Conservation (phyloP, 2,329 filamentous ascomycete genomes). For the Biscogniauxia mediterranea region DNA sequence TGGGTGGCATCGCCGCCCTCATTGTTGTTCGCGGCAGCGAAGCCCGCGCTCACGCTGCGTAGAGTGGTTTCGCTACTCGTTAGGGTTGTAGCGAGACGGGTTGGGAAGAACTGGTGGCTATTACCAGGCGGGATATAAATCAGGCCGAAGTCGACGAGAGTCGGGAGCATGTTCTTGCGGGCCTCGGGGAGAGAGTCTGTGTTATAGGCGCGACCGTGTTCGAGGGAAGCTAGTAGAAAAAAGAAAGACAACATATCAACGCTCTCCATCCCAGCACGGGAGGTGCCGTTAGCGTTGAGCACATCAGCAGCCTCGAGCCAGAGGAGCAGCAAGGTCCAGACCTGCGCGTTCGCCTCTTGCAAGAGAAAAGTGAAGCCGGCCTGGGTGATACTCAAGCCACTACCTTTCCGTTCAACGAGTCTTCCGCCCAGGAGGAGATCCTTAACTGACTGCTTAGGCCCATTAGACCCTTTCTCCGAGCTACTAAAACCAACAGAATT, state of each 20-base stretch:
- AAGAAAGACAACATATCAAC: slow-evolving; percentile 95
- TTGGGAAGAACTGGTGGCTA: slow-evolving; percentile 75
- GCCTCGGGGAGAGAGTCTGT: slow-evolving; percentile 78
- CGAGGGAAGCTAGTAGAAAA: slow-evolving; percentile 90
- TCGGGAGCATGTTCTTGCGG: slow-evolving; percentile 84
- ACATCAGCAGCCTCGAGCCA: slow-evolving; percentile 83
- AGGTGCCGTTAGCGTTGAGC: slow-evolving; percentile 38
- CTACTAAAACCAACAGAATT: slow-evolving; percentile 62
- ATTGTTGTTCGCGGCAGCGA: slow-evolving; percentile 58
- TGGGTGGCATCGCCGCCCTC: slow-evolving; percentile 28
- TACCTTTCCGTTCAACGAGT: slow-evolving; percentile 63
- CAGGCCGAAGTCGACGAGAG: slow-evolving; percentile 88
- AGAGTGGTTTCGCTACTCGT: slow-evolving; percentile 72
- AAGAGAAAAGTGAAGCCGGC: slow-evolving; percentile 92
- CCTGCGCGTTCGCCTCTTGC: slow-evolving; percentile 93
- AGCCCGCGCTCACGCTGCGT: slow-evolving; percentile 65
- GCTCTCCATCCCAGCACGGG: slow-evolving; percentile 69
- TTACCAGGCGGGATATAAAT: slow-evolving; percentile 68
- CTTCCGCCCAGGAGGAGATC: slow-evolving; percentile 77
- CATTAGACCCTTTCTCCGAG: slow-evolving; percentile 36
- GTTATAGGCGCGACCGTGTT: slow-evolving; percentile 88
- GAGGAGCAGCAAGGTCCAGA: slow-evolving; percentile 91
- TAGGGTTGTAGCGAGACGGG: slow-evolving; percentile 87
- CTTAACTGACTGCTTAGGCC: slow-evolving; percentile 76
- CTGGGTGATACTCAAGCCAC: slow-evolving; percentile 75